Evolutionary conservation across 2,329 filamentous ascomycete genomes (phyloP).

Genomic region (Trichoderma arundinaceum): DNA sequence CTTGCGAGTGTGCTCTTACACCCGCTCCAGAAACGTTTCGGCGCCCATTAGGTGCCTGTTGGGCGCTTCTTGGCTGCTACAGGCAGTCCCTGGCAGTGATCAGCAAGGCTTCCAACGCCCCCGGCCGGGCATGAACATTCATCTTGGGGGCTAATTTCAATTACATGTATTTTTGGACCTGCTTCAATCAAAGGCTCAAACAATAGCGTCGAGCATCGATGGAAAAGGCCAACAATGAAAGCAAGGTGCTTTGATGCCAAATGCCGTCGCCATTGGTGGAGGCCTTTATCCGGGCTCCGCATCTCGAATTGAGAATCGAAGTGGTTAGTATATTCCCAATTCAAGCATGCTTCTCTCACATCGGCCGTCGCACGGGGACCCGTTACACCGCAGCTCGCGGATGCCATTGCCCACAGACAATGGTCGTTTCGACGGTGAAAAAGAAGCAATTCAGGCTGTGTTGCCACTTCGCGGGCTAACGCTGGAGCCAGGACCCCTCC

Average conservation of each 20-base stretch:
- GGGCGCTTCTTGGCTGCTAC: not conserved
- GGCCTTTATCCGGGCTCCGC: not conserved
- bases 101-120: not conserved
- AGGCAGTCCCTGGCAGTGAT: constrained; percentile 9
- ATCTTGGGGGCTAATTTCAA: constrained; percentile 23
- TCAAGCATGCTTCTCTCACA: too few relatives aligned
- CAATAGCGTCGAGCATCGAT: not conserved
- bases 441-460: constrained; percentile 13
- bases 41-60: not conserved
- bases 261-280: not conserved
- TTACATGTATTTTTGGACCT: constrained; percentile 21
- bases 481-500: not conserved
- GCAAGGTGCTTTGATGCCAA: not conserved
- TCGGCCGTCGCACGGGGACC: not conserved
- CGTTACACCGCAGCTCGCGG: constrained; percentile 20
- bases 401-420: constrained; percentile 14
- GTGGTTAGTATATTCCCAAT: too few relatives aligned
- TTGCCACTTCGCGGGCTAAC: constrained; percentile 16
- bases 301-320: not conserved
- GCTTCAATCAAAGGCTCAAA: constrained; percentile 4
- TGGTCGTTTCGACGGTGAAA: constrained; percentile 17
- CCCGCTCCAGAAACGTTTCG: not conserved
- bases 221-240: not conserved
- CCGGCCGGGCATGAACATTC: constrained; percentile 15
- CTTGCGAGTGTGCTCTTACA: not conserved